Conservation (phyloP, 129 eudicot genomes). For the Centella asiatica region DNA sequence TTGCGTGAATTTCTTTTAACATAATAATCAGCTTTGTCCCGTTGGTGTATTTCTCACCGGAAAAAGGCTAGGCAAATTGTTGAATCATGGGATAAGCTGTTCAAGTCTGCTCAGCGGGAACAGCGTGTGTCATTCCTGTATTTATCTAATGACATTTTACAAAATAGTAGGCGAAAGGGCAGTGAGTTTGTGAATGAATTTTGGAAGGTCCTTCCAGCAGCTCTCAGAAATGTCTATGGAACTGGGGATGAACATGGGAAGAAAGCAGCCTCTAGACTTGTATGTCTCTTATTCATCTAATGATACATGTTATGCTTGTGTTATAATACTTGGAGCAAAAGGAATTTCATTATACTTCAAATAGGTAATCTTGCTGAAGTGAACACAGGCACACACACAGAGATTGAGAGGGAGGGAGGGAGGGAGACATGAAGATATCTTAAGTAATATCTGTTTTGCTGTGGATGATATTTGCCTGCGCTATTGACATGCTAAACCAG, state of each 20-base stretch:
- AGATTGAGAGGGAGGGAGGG: too few species aligned
- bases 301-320: too few species aligned
- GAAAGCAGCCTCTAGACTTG: conserved; percentile 77
- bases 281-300: conserved; percentile 18
- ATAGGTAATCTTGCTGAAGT: too few species aligned
- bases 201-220: conserved; percentile 89
- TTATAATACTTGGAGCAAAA: too few species aligned
- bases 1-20: conserved; percentile 32
- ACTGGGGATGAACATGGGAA: conserved; percentile 67
- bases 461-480: too few species aligned
- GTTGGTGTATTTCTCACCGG: conserved; percentile 58
- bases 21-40: conserved; percentile 54
- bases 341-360: neutral
- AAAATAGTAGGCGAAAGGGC: conserved; percentile 92
- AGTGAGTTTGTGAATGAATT: conserved; percentile 90
- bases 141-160: conserved; percentile 89
- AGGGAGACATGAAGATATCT: too few species aligned
- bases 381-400: too few species aligned
- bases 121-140: conserved; percentile 70
- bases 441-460: too few species aligned
- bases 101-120: conserved; percentile 57
- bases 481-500: too few species aligned
- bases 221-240: conserved; percentile 64
- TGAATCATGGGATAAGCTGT: conserved; percentile 82
- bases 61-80: conserved; percentile 83